Percentiles rank a stretch among this genome's conserved stretches.
phyloP scores from a whole-genome alignment of 2,329 filamentous ascomycete genomes.

The Scedosporium dehoogii region DNA sequence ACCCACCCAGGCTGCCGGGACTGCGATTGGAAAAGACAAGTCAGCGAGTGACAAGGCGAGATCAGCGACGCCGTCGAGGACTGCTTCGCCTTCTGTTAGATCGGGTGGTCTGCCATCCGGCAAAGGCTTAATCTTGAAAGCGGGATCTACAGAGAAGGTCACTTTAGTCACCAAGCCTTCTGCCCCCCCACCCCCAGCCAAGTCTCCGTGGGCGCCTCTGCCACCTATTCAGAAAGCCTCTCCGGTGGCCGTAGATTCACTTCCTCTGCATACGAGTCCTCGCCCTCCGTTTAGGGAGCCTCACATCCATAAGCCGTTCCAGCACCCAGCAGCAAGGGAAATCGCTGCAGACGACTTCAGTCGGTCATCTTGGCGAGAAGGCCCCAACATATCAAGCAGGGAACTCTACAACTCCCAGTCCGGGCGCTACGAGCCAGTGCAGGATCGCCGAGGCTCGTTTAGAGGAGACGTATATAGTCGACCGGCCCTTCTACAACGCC shows the following conservation, averaged over 20 bases:
- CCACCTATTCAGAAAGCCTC: constrained; percentile 77
- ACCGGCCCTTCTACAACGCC: constrained; percentile 69
- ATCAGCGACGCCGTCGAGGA: constrained; percentile 26
- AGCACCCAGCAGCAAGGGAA: constrained; percentile 50
- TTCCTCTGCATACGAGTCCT: constrained; percentile 34
- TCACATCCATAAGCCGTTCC: constrained; percentile 42
- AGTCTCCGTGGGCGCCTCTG: constrained; percentile 84
- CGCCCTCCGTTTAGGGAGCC: constrained; percentile 36
- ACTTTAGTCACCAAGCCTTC: constrained; percentile 65
- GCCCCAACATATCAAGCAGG: constrained; percentile 48
- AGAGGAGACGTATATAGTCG: constrained; percentile 61
- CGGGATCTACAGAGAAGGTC: constrained; percentile 55
- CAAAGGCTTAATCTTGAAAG: constrained; percentile 57
- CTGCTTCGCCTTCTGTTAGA: constrained; percentile 31
- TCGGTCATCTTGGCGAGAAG: constrained; percentile 70
- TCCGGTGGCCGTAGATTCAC: constrained; percentile 52
- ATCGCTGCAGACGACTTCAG: constrained; percentile 93
- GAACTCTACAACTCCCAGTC: constrained; percentile 95
- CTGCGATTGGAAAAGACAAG: constrained; percentile 18
- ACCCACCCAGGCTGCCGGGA: constrained; percentile 11
- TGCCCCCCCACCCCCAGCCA: constrained; percentile 57
- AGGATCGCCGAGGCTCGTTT: constrained; percentile 62
- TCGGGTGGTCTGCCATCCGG: constrained; percentile 38
- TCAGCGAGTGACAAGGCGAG: constrained; percentile 30
- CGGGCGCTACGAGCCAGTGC: constrained; percentile 81